Evolutionary conservation across 495 filamentous ascomycete species (phyloP), one percentile per base, ranked within the genome.

Genomic region (Neurospora sublineolata): DNA sequence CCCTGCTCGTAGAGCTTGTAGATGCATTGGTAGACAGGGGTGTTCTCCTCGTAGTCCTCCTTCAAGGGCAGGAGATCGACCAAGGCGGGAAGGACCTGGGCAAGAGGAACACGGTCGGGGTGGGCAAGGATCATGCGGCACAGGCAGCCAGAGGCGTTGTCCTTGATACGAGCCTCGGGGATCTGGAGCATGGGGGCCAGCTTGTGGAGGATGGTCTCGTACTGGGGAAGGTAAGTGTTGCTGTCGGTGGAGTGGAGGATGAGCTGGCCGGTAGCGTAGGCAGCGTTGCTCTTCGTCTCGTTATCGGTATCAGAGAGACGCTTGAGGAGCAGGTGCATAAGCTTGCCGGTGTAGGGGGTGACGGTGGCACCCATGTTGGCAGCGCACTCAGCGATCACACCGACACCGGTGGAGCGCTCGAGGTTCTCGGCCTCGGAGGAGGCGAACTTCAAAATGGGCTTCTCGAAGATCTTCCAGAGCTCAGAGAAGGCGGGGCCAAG

Each of bases 1-100:
- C 89, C 85, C 71, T 86, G 84, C 76, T 91, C 88, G 81, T 97
- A 97, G 71, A 98, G 85, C 79, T 91, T 88, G 78, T 92, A 89
- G 76, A 99, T 87, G 88, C 92, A 94, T 75, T 89, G 86, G 82
- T 89, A 99, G 41, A 98, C 88, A 12, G 94, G 92, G 73, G 92
- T 90, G 83, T 99, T 98, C 87, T 99, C 95, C 80, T 97, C 94
- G 74, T 87, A 98, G 80, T 99, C 95, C 75, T 97, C 94, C 83
- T 91, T 93, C 75, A 98, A 83, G 36, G 95, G 95, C 64, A 99
- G 85, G 14, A 95, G 85, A 69, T 84, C 85, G 23, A 95, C 87
- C 52, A 99, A 84, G 3, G 87, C 89, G 33, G 94, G 94, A 1
- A 99, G 86, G 23, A 97, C 91, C 12, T 97, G 89, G 71, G 86